Evolutionary conservation across 1,284 basidiomycete genomes (phyloP), one percentile per base, ranked within the genome.

Genomic region (Leccinum griseonigrum): DNA sequence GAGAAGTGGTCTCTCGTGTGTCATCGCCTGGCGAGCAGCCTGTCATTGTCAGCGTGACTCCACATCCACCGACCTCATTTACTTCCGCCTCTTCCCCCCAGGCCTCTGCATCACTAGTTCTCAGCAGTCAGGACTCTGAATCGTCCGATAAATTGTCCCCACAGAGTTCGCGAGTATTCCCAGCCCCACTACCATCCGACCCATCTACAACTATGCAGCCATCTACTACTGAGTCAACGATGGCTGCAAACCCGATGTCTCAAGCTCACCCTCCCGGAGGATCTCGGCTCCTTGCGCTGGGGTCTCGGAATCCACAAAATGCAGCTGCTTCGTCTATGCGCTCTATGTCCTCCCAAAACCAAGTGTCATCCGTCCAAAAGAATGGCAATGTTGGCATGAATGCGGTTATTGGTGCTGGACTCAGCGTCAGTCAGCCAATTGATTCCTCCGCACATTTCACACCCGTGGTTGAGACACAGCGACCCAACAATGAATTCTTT

Each of bases 271-370:
- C 87, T 46, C 86, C 89, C 9, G 74, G 81, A 57, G 89, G 88
- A 43, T 90, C 90, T 60, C 87, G 90, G 60, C 76, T 92, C 54
- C 80, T 92, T 58, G 87, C 88, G 3, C 83, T 92, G 63, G 81
- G 80, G 18, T 81, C 82, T 51, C 83, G 86, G 56, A 73, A 78
- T n/a, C 57, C 73, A 22, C 71, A 68, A 58, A 74, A 65, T 54
- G 54, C 63, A 53, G 57, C 51, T 56, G 22, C 60, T n/a, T 48
- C 63, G 54, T 64, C 71, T 65, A 46, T 60, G 34, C 69, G 66
- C 16, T 56, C 64, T 40, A 58, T 60, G 38, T 53, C 69, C 53
- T 65, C 71, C 29, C 71, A 68, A 60, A 69, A 64, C 18, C 64
- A 65, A 8, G 57, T 60, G 3, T 63, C 71, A 6, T 64, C 69